Evolutionary conservation across 345 rosid species (phyloP), one percentile per base, ranked within the genome.

Genomic region (Euphorbia lathyris): DNA sequence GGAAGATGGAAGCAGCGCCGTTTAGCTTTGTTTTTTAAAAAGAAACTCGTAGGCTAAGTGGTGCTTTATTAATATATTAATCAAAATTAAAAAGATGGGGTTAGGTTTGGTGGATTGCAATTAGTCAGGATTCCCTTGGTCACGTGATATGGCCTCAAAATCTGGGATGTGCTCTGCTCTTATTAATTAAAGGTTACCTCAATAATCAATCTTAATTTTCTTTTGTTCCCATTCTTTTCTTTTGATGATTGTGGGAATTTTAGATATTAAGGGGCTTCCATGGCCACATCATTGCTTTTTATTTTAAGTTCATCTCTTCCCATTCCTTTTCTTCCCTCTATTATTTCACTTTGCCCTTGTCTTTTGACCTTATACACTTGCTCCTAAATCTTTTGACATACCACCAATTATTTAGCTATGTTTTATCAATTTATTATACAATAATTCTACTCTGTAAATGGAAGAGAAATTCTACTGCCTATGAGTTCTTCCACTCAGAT

Each of bases 71-170:
- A 40, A 56, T 40, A 53, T 27, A 32, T 23, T 29, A 60, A 30
- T 62, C 13, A 47, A 9, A 52, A 74, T 40, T 40, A 70, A 74
- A 20, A 50, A n/a, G 74, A 63, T 20, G 67, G 27, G 63, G 65
- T 45, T 43, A 43, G 66, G 61, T 69, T 74, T 22, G 58, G 79
- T 65, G 79, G 75, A 53, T 58, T 27, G 17, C 58, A 47, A 38
- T 34, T 7, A 65, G 29, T 12, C 58, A 16, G 66, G 76, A 82
- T 81, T 73, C 82, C 72, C 64, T 42, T 75, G 19, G 76, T 79
- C 86, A 81, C 88, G 88, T 85, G 85, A 77, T 73, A 70, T 43
- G 75, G 74, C 83, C 86, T 81, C 74, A 85, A 85, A 85, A 85
- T 79, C 77, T 66, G 88, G 86, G 80, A 76, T 81, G 60, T 77